Conservation (phyloP, 805 yeast species). For the Lipomyces japonicus region DNA sequence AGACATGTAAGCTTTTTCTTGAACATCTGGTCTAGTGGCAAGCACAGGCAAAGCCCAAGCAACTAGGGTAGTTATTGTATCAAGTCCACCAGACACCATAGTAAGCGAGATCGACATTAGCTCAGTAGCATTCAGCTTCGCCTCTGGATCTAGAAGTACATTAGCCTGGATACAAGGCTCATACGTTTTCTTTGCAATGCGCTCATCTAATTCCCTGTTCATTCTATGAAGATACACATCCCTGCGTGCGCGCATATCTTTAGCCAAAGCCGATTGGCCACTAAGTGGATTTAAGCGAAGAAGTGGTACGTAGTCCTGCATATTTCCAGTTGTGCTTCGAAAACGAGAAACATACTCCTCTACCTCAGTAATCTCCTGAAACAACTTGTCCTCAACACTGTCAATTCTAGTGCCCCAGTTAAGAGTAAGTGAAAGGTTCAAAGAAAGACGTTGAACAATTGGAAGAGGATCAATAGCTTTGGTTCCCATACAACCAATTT, state of each 20-base stretch:
- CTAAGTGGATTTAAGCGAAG: constrained; percentile 26
- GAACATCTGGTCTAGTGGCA: constrained; percentile 45
- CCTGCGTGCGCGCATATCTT: constrained; percentile 27
- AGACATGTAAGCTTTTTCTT: constrained; percentile 44
- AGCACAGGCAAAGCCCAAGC: constrained; percentile 57
- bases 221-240: constrained; percentile 24
- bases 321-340: constrained; percentile 40
- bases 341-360: constrained; percentile 30
- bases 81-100: constrained; percentile 73
- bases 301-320: constrained; percentile 41
- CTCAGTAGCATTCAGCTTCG: constrained; percentile 38
- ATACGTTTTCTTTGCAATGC: constrained; percentile 21
- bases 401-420: constrained; percentile 43
- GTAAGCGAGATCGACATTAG: constrained; percentile 59
- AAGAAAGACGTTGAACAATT: constrained; percentile 39
- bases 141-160: constrained; percentile 27
- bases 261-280: constrained; percentile 13
- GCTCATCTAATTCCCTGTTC: constrained; percentile 20
- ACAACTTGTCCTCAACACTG: constrained; percentile 32
- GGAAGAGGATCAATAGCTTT: constrained; percentile 34
- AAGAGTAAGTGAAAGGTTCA: constrained; percentile 41
- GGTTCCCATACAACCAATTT: constrained; percentile 24
- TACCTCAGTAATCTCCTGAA: constrained; percentile 29
- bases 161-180: constrained; percentile 32
- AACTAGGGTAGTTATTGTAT: constrained; percentile 61